phyloP scores from a whole-genome alignment of 768 basidiomycete species.

The Mycena polygramma region DNA sequence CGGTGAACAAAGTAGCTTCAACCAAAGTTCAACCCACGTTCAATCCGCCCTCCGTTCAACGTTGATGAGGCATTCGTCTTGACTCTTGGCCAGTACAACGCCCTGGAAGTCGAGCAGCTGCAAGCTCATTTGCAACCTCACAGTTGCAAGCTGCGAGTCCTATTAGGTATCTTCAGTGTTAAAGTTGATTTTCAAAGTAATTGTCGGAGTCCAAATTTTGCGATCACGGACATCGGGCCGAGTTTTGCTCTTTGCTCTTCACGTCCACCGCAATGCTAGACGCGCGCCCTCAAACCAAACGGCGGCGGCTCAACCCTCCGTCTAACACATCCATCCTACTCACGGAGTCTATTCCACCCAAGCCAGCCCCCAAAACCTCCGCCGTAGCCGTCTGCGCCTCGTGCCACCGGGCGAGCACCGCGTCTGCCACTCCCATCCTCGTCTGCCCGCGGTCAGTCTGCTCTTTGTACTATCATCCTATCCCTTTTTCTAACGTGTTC shows the following conservation, averaged over 20 bases:
- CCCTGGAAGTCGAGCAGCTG: too few relatives aligned
- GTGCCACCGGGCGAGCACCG: slow-evolving; percentile 35
- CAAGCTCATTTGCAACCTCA: slow-evolving; percentile 38
- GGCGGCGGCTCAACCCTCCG: slow-evolving; percentile 26
- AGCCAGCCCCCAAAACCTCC: neutral
- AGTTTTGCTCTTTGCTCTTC: neutral
- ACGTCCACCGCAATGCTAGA: slow-evolving; percentile 7
- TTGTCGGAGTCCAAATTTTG: neutral
- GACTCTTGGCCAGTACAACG: too few relatives aligned
- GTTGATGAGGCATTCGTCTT: too few relatives aligned
- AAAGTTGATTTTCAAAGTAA: slow-evolving; percentile 40
- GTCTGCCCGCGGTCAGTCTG: slow-evolving; percentile 31
- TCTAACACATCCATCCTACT: neutral
- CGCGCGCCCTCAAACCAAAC: slow-evolving; percentile 27
- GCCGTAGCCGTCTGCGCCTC: slow-evolving; percentile 30
- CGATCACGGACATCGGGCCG: neutral
- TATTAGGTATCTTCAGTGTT: slow-evolving; percentile 41
- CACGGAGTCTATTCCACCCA: neutral
- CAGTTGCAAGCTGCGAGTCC: too few relatives aligned
- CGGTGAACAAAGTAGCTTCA: too few relatives aligned
- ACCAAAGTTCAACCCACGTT: too few relatives aligned
- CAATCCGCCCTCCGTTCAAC: too few relatives aligned
- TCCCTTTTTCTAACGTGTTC: slow-evolving; percentile 24
- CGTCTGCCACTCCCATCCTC: slow-evolving; percentile 5
- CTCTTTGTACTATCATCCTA: neutral